Percentiles rank a stretch among this genome's conserved stretches.
Conservation (phyloP, 2,329 filamentous ascomycete genomes). For the Ophiocordyceps camponoti-saundersi region DNA sequence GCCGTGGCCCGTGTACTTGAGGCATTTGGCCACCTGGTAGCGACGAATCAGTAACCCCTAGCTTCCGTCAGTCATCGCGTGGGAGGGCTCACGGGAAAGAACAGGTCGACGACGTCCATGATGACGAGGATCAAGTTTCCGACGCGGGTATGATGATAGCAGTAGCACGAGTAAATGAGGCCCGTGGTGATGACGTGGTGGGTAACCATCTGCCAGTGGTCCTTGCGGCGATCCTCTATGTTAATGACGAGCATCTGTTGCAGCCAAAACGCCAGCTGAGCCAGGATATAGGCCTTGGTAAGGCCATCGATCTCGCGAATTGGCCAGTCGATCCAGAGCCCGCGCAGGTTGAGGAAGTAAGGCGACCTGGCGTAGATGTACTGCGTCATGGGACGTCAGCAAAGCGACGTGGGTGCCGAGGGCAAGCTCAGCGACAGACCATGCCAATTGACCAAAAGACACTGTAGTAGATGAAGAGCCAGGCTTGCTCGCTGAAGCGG, state of each 20-base stretch:
- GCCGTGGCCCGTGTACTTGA: conserved; percentile 74
- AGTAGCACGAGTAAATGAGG: conserved; percentile 68
- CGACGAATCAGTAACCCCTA: neutral
- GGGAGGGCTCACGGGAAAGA: conserved; percentile 55
- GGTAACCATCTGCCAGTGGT: conserved; percentile 88
- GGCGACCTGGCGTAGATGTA: conserved; percentile 65
- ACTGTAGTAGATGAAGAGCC: conserved; percentile 71
- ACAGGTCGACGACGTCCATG: conserved; percentile 86
- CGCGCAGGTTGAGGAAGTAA: conserved; percentile 60
- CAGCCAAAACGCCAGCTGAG: conserved; percentile 82
- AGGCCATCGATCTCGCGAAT: conserved; percentile 54
- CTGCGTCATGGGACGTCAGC: conserved; percentile 22
- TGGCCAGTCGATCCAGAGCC: conserved; percentile 78
- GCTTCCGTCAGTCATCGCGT: neutral
- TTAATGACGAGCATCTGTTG: conserved; percentile 91
- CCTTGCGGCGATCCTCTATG: conserved; percentile 86
- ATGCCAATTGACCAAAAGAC: conserved; percentile 72
- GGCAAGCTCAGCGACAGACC: conserved; percentile 28
- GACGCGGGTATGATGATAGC: conserved; percentile 72
- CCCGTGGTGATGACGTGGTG: conserved; percentile 83
- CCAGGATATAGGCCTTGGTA: conserved; percentile 79
- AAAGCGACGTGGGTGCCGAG: neutral
- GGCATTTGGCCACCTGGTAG: conserved; percentile 64
- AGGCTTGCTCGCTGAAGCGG: conserved; percentile 87
- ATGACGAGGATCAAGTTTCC: conserved; percentile 78